Base-by-base conservation (phyloP, 179 eudicot genomes). In the Pouteria campechiana region DNA sequence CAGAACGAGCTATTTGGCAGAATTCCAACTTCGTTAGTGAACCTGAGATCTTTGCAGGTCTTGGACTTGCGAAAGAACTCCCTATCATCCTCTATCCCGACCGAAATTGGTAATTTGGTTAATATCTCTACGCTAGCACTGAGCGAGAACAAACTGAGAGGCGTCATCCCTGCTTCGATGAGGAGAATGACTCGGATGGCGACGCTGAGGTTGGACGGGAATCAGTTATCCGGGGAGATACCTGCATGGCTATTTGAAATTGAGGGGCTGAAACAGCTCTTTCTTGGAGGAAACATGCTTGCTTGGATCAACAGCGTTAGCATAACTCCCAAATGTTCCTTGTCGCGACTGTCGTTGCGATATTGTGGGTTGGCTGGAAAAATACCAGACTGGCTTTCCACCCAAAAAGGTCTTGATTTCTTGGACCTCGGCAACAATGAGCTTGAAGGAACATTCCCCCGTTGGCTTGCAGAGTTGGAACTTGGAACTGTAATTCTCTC, bases 391-490 rank as follows among this genome's bases (percentile, higher is more conserved):
- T 78, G 85, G 81, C 29, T 78, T 55, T 70, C 73, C 2, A 55
- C 63, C 18, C 81, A 78, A 58, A 68, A 63, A 31, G 28, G 42
- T 30, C 60, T 78, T 22, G 30, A 54, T 51, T 67, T 70, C 37
- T 61, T 77, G 25, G 78, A 77, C 43, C 52, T 73, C 30, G 74
- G 85, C 19, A 57, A 58, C 15, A 77, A 77, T 21, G 29, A 61
- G 2, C 64, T 77, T 7, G 46, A 55, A 5, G 85, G 77, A 2
- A 11, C 8, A 7, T 70, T 77, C 30, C 80, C 78, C 2, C 8
- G 47, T 30, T 77, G 85, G 85, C 65, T 78, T 28, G 73, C 78
- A 25, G 63, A 67, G 50, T 56, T 70, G 78, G 68, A 70, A 11
- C 37, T 74, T 27, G 85, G 78, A 27, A 67, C 46, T 25, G 48